Evolutionary conservation across 495 filamentous ascomycete genomes (phyloP), one percentile per base, ranked within the genome.

Genomic region (Talaromyces ruber): DNA sequence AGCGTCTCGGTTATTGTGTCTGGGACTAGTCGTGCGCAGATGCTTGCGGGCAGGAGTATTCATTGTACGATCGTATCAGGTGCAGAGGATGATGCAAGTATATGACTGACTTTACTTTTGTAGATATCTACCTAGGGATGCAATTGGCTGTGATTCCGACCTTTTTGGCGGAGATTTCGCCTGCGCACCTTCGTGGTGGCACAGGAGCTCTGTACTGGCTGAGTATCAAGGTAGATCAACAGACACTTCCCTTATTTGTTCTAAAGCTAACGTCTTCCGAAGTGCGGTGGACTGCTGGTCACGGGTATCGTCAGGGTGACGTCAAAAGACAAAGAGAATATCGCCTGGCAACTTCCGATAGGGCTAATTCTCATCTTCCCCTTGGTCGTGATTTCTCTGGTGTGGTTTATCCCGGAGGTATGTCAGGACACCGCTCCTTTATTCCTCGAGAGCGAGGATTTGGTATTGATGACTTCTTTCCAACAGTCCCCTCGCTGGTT

Each of bases 111-210:
- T 30, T 73, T 9, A 68, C 7, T 9, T n/a, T 9, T 32, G 3
- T 70, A 37, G 74, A 72, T 67, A 55, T 69, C 30, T 75, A 74
- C 51, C 62, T 75, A 14, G 73, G 71, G 6, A 74, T 75, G 70
- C 67, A 75, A 43, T 52, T 75, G 32, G 65, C 73, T 8, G 65
- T 68, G 3, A 64, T 68, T 16, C 72, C 72, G 9, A 63, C 68
- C 6, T 67, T 70, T 18, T 60, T 70, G 18, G 43, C 71, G 6
- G 73, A 75, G 57, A 63, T 75, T 18, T 67, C 68, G 2, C 73
- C 71, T 0, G 66, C 71, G 18, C 64, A 62, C 22, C 57, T 71
- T 14, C 67, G 71, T 24, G 71, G 73, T 29, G 64, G 70, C 30
- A 66, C 65, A 25, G 70, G 70, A 37, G 71, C 70, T 0, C 45